phyloP scores from a whole-genome alignment of 441 rosid species.

The Jatropha multifida region DNA sequence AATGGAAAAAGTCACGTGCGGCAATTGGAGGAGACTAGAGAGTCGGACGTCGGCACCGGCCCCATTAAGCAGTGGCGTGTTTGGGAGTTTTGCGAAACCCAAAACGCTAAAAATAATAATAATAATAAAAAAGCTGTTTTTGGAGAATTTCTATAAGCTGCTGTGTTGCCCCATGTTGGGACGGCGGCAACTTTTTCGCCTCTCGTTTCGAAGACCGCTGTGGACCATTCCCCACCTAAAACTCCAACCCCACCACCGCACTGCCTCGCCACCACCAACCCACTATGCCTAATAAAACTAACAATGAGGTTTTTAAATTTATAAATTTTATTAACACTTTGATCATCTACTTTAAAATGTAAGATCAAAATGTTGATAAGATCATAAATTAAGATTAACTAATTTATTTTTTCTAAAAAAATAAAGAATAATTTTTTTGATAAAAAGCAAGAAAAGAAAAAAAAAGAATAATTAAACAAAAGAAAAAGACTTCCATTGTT shows the following conservation, averaged over 20 bases:
- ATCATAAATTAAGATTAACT: too few relatives aligned
- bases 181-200: conserved; percentile 3
- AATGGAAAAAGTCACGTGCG: conserved; percentile 11
- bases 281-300: background rate
- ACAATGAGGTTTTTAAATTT: too few relatives aligned
- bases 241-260: background rate
- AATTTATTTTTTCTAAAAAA: too few relatives aligned
- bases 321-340: too few relatives aligned
- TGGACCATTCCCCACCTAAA: background rate
- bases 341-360: too few relatives aligned
- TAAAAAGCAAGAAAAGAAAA: too few relatives aligned
- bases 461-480: too few relatives aligned
- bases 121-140: background rate
- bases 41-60: background rate
- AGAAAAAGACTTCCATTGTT: too few relatives aligned
- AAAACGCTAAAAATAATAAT: background rate
- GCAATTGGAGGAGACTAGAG: background rate
- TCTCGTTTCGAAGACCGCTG: background rate
- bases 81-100: conserved; percentile 7
- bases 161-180: background rate
- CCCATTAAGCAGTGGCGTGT: background rate
- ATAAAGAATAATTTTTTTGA: too few relatives aligned
- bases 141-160: background rate
- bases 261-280: background rate
- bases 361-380: too few relatives aligned